These are phyloP conservation scores for Ogataea neopini DNA, from an alignment of 805 yeast genomes.

Conservation along the genomic window DNA sequence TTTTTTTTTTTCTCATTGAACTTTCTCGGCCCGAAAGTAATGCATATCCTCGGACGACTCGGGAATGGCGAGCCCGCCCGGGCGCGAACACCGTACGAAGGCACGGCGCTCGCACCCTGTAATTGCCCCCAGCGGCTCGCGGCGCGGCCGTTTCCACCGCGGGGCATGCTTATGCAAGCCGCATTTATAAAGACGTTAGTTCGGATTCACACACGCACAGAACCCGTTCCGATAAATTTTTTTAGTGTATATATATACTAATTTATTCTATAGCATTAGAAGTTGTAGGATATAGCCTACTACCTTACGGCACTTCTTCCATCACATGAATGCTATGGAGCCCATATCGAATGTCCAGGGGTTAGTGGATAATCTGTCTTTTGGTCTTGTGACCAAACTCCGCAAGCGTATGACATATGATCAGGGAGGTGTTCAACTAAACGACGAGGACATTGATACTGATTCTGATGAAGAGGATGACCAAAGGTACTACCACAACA, in stretches of 20 bases:
- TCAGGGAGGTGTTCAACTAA: conserved; percentile 21
- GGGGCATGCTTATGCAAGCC: background rate
- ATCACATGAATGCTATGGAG: conserved; percentile 1
- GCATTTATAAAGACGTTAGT: background rate
- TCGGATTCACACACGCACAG: background rate
- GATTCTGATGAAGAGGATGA: background rate
- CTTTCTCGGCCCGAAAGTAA: too few relatives aligned
- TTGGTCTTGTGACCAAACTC: conserved; percentile 20
- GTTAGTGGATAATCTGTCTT: conserved; percentile 17
- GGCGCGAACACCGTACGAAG: background rate
- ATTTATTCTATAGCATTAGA: background rate
- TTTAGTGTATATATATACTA: background rate
- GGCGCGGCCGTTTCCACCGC: conserved; percentile 5
- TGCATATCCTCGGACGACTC: background rate
- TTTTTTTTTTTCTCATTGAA: too few relatives aligned
- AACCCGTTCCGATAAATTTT: background rate
- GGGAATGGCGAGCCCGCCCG: background rate
- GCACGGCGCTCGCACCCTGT: background rate
- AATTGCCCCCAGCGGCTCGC: conserved; percentile 5
- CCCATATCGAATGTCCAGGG: conserved; percentile 11
- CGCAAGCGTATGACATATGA: conserved; percentile 15
- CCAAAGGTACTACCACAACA: too few relatives aligned
- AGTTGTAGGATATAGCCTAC: background rate
- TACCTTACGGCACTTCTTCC: background rate
- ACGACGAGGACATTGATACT: background rate